phyloP scores from a whole-genome alignment of 495 filamentous ascomycete genomes.

The Rostrohypoxylon terebratum region DNA sequence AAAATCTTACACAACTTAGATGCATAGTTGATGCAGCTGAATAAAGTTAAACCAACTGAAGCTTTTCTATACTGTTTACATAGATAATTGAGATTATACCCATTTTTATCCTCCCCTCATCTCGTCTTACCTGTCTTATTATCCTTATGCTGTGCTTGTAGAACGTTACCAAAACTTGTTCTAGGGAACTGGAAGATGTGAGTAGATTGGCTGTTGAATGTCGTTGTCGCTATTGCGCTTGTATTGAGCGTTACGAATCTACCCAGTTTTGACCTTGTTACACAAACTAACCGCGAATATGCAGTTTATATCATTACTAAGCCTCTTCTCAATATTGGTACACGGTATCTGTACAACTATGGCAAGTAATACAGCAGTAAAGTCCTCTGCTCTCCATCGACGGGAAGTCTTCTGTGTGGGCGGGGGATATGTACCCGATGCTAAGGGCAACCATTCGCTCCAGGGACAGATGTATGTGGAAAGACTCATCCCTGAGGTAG shows the following conservation, averaged over 20 bases:
- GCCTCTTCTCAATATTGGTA: background rate
- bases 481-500: conserved; percentile 55
- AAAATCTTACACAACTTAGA: background rate
- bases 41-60: background rate
- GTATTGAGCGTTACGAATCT: background rate
- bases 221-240: background rate
- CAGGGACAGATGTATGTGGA: conserved; percentile 70
- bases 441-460: conserved; percentile 53
- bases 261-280: background rate
- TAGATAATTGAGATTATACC: background rate
- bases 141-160: background rate
- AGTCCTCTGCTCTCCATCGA: conserved; percentile 20
- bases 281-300: background rate
- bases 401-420: conserved; percentile 63
- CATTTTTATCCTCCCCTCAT: background rate
- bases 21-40: background rate
- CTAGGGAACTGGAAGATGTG: no score
- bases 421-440: conserved; percentile 55
- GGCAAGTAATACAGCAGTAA: background rate
- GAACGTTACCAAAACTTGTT: background rate
- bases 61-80: no score
- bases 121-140: background rate
- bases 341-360: background rate
- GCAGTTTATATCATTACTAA: conserved; percentile 5
- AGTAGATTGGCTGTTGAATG: background rate